A percentile compares a stretch with the other conserved stretches of the same genome.
These are phyloP conservation scores for Epichloe baconii DNA, from an alignment of 2,329 filamentous ascomycete species.

Conservation along the genomic window DNA sequence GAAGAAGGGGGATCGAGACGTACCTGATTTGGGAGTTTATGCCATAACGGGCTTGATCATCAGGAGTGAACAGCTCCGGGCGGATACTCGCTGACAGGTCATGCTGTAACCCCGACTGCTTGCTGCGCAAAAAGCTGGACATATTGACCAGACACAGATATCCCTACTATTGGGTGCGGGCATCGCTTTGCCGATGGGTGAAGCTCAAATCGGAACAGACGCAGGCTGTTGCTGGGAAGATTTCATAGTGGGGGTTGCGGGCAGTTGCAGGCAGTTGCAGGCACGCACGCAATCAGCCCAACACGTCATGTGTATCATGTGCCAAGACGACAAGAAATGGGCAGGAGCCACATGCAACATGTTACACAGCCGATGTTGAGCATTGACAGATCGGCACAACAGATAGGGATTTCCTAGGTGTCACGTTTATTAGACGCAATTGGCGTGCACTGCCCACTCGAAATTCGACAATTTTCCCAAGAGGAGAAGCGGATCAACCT, in stretches of 20 bases:
- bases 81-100: slow-evolving; percentile 76
- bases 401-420: too few species aligned
- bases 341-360: too few species aligned
- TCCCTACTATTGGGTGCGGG: neutral
- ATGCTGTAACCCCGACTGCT: slow-evolving; percentile 84
- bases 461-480: too few species aligned
- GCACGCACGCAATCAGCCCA: neutral
- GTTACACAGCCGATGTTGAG: too few species aligned
- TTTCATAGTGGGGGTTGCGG: neutral
- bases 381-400: too few species aligned
- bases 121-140: slow-evolving; percentile 79
- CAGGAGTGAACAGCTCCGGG: slow-evolving; percentile 65
- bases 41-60: slow-evolving; percentile 73
- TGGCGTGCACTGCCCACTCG: too few species aligned
- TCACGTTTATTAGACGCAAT: too few species aligned
- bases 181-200: slow-evolving; percentile 1
- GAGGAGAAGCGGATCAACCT: too few species aligned
- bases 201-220: neutral
- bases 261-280: neutral
- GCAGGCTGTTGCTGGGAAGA: neutral
- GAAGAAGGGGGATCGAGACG: neutral
- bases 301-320: neutral
- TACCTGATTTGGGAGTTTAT: slow-evolving; percentile 64
- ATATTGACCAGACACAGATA: slow-evolving; percentile 31
- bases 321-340: too few species aligned